These are phyloP conservation scores for Cytospora schulzeri DNA, from an alignment of 2,329 filamentous ascomycete species.

Conservation along the genomic window DNA sequence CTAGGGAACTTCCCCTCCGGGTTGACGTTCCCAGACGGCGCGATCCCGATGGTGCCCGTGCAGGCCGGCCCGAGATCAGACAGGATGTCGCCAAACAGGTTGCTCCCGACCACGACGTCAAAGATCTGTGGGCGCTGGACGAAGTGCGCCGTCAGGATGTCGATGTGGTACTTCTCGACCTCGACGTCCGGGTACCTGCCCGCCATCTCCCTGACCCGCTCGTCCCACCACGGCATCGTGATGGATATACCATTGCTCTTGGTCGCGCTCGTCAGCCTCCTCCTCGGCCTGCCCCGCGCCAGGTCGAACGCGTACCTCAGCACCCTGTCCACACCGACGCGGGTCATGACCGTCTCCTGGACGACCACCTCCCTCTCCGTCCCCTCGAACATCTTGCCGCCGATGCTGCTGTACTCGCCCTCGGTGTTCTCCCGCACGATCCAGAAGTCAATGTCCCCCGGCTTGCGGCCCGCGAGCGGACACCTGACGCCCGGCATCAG, in stretches of 20 bases:
- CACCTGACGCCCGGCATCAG: conserved; percentile 62
- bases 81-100: conserved; percentile 62
- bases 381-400: conserved; percentile 60
- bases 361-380: conserved; percentile 61
- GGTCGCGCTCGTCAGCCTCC: conserved; percentile 64
- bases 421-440: conserved; percentile 67
- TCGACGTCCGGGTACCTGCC: conserved; percentile 57
- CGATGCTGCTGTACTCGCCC: conserved; percentile 65
- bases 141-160: conserved; percentile 65
- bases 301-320: conserved; percentile 64
- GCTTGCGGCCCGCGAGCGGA: conserved; percentile 54
- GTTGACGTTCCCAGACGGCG: conserved; percentile 65
- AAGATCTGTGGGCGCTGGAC: conserved; percentile 58
- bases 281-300: conserved; percentile 55
- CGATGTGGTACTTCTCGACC: conserved; percentile 65
- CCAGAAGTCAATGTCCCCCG: conserved; percentile 65
- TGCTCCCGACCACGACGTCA: conserved; percentile 64
- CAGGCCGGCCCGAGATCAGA: conserved; percentile 66
- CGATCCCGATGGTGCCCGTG: conserved; percentile 68
- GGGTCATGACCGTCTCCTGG: conserved; percentile 63
- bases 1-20: conserved; percentile 61
- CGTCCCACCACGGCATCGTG: conserved; percentile 68
- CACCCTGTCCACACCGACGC: conserved; percentile 58
- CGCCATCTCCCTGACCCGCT: conserved; percentile 55
- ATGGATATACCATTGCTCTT: conserved; percentile 66